Conservation (phyloP, 2,329 filamentous ascomycete genomes). For the Capronia epimyces region DNA sequence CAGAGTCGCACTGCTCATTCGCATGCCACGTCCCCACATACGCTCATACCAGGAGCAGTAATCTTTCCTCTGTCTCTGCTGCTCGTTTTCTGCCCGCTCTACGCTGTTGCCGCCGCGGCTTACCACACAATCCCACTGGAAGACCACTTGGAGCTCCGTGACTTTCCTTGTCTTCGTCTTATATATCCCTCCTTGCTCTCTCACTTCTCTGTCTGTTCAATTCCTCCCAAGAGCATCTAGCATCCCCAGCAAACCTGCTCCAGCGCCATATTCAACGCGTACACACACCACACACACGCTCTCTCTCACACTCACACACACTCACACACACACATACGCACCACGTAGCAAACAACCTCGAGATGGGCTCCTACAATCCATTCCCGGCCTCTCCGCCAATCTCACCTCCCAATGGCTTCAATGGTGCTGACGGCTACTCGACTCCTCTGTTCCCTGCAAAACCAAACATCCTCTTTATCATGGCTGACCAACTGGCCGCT, state of each 20-base stretch:
- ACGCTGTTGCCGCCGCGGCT: not conserved
- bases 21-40: slow-evolving; percentile 18
- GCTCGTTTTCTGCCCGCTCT: not conserved
- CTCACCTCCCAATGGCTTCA: slow-evolving; percentile 28
- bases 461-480: slow-evolving; percentile 85
- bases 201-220: not conserved
- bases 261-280: not conserved
- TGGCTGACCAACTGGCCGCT: slow-evolving; percentile 92
- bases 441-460: slow-evolving; percentile 34
- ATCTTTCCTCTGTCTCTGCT: slow-evolving; percentile 8
- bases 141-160: not conserved
- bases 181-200: not conserved
- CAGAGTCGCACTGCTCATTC: slow-evolving; percentile 3
- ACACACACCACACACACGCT: not conserved
- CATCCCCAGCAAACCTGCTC: not conserved
- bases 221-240: not conserved
- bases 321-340: not conserved
- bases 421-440: slow-evolving; percentile 27
- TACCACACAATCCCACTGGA: slow-evolving; percentile 3
- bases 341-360: not conserved
- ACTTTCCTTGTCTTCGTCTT: slow-evolving; percentile 1
- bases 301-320: not conserved
- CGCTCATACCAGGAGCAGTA: slow-evolving; percentile 19
- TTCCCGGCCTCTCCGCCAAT: slow-evolving; percentile 26
- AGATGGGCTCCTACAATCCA: slow-evolving; percentile 26